Evolutionary conservation across 345 rosid genomes (phyloP).

Genomic region (Schrenkiella parvula): DNA sequence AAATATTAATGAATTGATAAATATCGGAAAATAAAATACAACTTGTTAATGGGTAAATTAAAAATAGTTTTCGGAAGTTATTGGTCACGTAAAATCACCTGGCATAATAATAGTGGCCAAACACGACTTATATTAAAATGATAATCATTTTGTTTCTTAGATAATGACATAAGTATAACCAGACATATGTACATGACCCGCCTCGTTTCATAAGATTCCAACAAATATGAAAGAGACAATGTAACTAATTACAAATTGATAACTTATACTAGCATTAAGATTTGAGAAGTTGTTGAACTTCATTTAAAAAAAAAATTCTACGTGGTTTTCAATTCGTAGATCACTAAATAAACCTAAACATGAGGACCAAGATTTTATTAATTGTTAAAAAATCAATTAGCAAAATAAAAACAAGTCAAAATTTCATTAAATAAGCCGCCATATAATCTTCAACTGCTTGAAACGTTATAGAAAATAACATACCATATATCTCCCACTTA

Average conservation of each 20-base stretch:
- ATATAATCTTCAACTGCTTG: background rate
- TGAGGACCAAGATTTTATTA: background rate
- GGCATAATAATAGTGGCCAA: conserved; percentile 31
- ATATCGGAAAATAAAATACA: background rate
- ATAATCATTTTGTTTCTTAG: conserved; percentile 24
- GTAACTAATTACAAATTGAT: background rate
- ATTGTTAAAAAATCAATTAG: no score
- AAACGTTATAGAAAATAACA: background rate
- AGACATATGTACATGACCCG: conserved; percentile 18
- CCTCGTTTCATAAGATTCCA: conserved; percentile 28
- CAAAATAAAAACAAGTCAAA: background rate
- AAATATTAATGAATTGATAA: background rate
- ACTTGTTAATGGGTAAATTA: background rate
- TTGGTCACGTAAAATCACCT: conserved; percentile 16
- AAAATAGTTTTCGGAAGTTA: background rate
- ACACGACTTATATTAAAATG: conserved; percentile 21
- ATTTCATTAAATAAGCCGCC: background rate
- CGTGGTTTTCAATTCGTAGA: background rate
- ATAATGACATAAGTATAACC: conserved; percentile 17
- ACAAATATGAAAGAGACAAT: conserved; percentile 26
- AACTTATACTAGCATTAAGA: background rate
- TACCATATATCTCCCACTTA: background rate
- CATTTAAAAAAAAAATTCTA: background rate
- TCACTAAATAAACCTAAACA: background rate
- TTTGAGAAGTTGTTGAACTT: background rate